phyloP scores from a whole-genome alignment of 2,329 filamentous ascomycete species.

The Pseudodiploospora longispora region DNA sequence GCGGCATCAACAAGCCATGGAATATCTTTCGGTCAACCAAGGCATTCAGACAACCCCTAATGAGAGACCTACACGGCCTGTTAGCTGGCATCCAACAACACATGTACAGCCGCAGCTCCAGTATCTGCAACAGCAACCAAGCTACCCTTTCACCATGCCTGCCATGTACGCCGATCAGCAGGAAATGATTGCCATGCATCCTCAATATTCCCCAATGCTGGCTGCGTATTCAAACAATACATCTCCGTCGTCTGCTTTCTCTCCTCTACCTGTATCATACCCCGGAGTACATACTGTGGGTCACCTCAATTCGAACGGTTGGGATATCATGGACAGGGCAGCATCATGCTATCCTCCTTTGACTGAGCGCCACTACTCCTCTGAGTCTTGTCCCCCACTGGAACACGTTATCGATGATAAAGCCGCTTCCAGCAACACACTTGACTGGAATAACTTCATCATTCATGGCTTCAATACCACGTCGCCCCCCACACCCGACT shows the following conservation, averaged over 20 bases:
- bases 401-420: conserved; percentile 9
- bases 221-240: conserved; percentile 49
- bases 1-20: conserved; percentile 38
- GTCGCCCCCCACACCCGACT: conserved; percentile 52
- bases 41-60: conserved; percentile 7
- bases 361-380: conserved; percentile 11
- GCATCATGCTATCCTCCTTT: conserved; percentile 19
- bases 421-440: conserved; percentile 9
- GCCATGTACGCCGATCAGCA: conserved; percentile 30
- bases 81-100: conserved; percentile 70
- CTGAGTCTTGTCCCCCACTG: conserved; percentile 25
- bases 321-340: conserved; percentile 25
- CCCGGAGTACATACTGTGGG: conserved; percentile 28
- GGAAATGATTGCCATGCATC: conserved; percentile 32
- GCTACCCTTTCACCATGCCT: conserved; percentile 28
- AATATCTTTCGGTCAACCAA: conserved; percentile 19
- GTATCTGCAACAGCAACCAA: conserved; percentile 28
- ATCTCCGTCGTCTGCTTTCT: conserved; percentile 48
- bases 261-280: conserved; percentile 44
- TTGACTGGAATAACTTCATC: conserved; percentile 39
- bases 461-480: conserved; percentile 38
- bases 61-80: conserved; percentile 43
- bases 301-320: conserved; percentile 32
- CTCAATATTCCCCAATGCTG: conserved; percentile 44
- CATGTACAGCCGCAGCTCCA: conserved; percentile 33